Base-by-base conservation (phyloP, 768 basidiomycete species). In the Chlorophyllum brunneum region DNA sequence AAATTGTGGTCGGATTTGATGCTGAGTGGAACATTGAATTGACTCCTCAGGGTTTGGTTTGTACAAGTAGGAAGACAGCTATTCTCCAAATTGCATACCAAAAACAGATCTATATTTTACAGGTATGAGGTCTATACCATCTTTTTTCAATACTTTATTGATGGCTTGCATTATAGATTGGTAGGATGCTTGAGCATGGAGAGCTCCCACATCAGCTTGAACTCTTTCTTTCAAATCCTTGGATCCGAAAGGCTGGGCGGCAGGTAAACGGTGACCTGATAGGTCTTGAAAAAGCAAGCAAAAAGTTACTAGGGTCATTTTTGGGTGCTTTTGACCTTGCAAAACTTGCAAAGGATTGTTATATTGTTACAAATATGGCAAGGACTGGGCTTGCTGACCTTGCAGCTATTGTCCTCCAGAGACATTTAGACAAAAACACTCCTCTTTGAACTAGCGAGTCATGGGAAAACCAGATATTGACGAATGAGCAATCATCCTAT, bases 351-450 rank as follows among this genome's bases (percentile, higher is more conserved):
- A 70, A 70, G 44, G 60, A 65, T 3, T 54, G 60, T 3, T 45
- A 55, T 5, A 18, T 63, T 7, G 43, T 60, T 1, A 31, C 47
- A 1, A 55, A 51, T 53, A 30, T 11, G 5, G 60, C 60, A 2
- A 46, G 51, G 36, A 48, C 56, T 24, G 48, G 67, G n/a, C 62
- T 71, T 18, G 56, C 63, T 1, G 68, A 72, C 44, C 57, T 71
- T 1, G 61, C 54, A 37, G 68, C 64, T 23, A 18, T 23, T 1
- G 57, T 70, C 23, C 60, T 72, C 2, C 37, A 54, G 0, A 52
- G 51, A 39, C 42, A 43, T 0, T 37, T 64, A 0, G 49, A 36
- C 45, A 64, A 64, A n/a, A 62, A 62, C 39, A 43, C 58, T 18
- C 42, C 60, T 24, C 54, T 59, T 41, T 29, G 34, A 1, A 45